These are phyloP conservation scores for Lophiotrema nucula DNA, from an alignment of 495 filamentous ascomycete genomes.

Conservation along the genomic window DNA sequence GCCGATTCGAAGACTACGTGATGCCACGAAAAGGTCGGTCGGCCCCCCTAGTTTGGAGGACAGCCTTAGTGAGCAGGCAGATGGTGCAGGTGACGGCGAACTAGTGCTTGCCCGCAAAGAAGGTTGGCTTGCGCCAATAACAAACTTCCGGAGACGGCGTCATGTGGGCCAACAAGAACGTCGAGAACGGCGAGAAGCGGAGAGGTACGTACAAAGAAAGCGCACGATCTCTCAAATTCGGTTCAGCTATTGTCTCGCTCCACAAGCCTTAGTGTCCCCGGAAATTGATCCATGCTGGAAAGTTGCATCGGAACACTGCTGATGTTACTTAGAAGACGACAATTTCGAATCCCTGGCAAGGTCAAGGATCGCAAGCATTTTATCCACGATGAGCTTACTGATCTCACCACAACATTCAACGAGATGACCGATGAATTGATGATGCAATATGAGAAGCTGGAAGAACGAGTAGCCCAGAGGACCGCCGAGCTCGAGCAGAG, in stretches of 20 bases:
- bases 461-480: conserved; percentile 78
- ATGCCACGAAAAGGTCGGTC: conserved; percentile 75
- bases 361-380: conserved; percentile 72
- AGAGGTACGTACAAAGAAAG: too few relatives aligned
- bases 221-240: too few relatives aligned
- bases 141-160: conserved; percentile 37
- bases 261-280: too few relatives aligned
- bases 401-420: conserved; percentile 84
- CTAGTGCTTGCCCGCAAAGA: conserved; percentile 44
- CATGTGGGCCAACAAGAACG: conserved; percentile 24
- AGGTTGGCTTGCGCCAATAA: conserved; percentile 43
- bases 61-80: conserved; percentile 38
- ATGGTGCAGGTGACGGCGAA: conserved; percentile 40
- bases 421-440: conserved; percentile 89
- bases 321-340: too few relatives aligned
- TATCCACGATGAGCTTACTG: conserved; percentile 83
- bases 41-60: conserved; percentile 57
- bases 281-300: too few relatives aligned
- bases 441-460: conserved; percentile 78
- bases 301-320: too few relatives aligned
- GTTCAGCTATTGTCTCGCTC: too few relatives aligned
- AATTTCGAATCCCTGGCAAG: conserved; percentile 79
- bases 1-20: conserved; percentile 74
- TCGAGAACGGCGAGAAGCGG: conserved; percentile 44
- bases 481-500: conserved; percentile 82